Evolutionary conservation across 2,329 filamentous ascomycete species (phyloP).

Genomic region (Graphilbum fragrans): DNA sequence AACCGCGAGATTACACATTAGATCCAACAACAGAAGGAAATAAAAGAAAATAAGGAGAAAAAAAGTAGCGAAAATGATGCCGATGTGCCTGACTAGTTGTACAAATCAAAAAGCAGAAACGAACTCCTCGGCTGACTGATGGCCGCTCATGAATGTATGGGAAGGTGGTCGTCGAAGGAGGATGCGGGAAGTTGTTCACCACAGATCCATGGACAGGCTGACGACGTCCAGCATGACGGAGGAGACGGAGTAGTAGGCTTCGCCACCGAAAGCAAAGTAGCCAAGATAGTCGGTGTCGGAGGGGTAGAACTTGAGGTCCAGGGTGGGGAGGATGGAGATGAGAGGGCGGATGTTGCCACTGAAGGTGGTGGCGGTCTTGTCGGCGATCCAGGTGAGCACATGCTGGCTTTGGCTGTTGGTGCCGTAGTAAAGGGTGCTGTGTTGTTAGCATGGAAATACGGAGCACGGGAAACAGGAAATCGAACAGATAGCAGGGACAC

Average conservation of each 20-base stretch:
- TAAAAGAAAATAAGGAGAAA: too few species aligned
- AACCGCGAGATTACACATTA: too few species aligned
- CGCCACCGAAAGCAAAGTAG: constrained; percentile 39
- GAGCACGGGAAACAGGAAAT: neutral
- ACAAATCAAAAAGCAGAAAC: too few species aligned
- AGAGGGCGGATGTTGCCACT: constrained; percentile 33
- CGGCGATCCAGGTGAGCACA: constrained; percentile 38
- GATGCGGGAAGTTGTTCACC: too few species aligned
- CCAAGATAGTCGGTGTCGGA: constrained; percentile 32
- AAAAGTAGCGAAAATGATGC: too few species aligned
- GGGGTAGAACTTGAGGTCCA: constrained; percentile 22
- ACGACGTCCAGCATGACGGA: constrained; percentile 37
- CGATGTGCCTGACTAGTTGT: too few species aligned
- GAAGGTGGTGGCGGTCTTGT: constrained; percentile 24
- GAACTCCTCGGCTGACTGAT: too few species aligned
- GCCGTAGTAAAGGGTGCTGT: constrained; percentile 25
- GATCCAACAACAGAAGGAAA: too few species aligned
- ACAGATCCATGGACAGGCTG: constrained; percentile 20
- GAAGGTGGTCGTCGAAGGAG: constrained; percentile 1
- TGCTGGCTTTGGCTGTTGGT: constrained; percentile 27
- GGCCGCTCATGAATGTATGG: too few species aligned
- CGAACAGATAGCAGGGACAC: neutral
- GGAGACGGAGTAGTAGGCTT: constrained; percentile 28
- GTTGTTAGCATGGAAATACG: neutral
- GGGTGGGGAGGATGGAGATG: constrained; percentile 24